Conservation (phyloP, 805 yeast species). For the Pichia nanzhaoensis region DNA sequence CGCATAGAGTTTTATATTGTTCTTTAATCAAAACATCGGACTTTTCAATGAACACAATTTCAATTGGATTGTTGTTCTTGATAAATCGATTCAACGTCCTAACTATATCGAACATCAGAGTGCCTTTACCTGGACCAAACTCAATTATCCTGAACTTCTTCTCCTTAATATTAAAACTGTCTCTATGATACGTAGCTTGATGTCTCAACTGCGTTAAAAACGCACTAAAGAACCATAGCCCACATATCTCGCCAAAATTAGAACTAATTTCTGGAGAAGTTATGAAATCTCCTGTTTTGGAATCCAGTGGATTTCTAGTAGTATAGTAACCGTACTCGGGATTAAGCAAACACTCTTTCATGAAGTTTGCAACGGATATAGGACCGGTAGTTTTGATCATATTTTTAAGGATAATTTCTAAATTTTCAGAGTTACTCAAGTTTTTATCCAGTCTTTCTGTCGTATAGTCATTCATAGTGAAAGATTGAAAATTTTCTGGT, state of each 20-base stretch:
- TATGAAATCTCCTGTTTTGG: constrained; percentile 58
- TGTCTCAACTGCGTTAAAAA: constrained; percentile 57
- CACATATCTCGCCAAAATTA: constrained; percentile 80
- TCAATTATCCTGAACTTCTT: constrained; percentile 51
- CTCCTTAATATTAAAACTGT: constrained; percentile 20
- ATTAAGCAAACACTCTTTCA: constrained; percentile 76
- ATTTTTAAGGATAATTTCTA: constrained; percentile 34
- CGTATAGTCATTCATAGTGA: neutral
- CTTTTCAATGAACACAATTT: constrained; percentile 61
- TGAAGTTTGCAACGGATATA: constrained; percentile 60
- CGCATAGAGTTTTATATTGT: constrained; percentile 49
- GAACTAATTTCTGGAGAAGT: constrained; percentile 86
- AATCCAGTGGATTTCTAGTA: constrained; percentile 57
- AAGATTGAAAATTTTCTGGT: neutral
- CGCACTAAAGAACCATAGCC: constrained; percentile 56
- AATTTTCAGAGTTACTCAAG: constrained; percentile 8
- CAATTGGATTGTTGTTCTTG: constrained; percentile 30
- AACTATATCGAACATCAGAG: constrained; percentile 63
- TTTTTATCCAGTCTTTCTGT: constrained; percentile 3
- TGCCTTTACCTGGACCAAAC: constrained; percentile 84
- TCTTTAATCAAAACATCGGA: constrained; percentile 53
- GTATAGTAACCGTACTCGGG: constrained; percentile 77
- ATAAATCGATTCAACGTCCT: constrained; percentile 38
- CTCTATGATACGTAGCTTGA: constrained; percentile 18
- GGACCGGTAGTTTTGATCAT: constrained; percentile 70